These are phyloP conservation scores for Pythium brassicae DNA, from an alignment of 352 stramenopile species.

Conservation along the genomic window DNA sequence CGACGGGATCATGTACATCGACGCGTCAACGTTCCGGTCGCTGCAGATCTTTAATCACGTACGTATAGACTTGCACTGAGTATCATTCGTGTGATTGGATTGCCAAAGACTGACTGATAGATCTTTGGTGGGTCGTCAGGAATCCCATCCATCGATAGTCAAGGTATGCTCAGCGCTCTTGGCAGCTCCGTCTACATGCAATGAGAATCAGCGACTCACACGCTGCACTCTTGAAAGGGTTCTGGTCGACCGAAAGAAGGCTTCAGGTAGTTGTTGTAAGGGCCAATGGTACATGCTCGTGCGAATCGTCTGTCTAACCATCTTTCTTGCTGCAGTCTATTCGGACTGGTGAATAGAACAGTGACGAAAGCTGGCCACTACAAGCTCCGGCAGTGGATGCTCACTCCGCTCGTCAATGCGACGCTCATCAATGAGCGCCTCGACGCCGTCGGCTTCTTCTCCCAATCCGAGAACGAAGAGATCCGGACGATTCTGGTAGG, in stretches of 20 bases:
- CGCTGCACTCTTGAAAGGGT: conserved; percentile 22
- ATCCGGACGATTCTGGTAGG: conserved; percentile 52
- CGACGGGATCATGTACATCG: conserved; percentile 78
- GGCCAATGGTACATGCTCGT: background rate
- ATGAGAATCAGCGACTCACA: background rate
- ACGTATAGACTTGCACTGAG: conserved; percentile 6
- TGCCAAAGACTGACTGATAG: background rate
- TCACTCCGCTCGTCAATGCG: conserved; percentile 55
- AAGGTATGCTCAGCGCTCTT: conserved; percentile 32
- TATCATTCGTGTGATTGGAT: background rate
- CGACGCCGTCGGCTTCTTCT: conserved; percentile 58
- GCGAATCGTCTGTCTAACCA: background rate
- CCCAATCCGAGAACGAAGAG: conserved; percentile 42
- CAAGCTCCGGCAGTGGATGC: conserved; percentile 75
- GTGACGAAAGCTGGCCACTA: conserved; percentile 59
- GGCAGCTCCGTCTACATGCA: too few relatives aligned
- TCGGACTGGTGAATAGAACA: conserved; percentile 75
- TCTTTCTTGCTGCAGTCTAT: conserved; percentile 37
- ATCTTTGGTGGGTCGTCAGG: conserved; percentile 24
- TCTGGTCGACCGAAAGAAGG: conserved; percentile 78
- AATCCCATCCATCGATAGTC: conserved; percentile 71
- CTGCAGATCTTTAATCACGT: conserved; percentile 85
- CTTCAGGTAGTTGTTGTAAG: conserved; percentile 49
- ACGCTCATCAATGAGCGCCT: conserved; percentile 49
- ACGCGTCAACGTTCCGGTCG: conserved; percentile 60